Evolutionary conservation across 2,329 filamentous ascomycete species (phyloP).

Genomic region (Gaeumannomyces tritici): DNA sequence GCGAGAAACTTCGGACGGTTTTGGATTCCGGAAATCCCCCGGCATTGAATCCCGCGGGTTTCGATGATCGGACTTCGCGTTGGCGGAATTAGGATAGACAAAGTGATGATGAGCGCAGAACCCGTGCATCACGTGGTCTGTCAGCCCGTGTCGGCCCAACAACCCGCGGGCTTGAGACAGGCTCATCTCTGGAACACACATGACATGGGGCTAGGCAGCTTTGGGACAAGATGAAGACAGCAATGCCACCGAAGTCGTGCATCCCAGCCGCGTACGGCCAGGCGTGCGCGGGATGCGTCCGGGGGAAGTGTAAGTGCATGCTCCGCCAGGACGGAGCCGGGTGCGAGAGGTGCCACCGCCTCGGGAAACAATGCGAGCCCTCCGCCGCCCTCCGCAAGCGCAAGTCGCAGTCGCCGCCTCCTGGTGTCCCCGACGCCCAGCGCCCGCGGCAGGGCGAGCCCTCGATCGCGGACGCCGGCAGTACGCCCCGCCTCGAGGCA

Average conservation of each 20-base stretch:
- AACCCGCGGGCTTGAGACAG: too few relatives aligned
- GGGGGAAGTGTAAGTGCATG: slow-evolving; percentile 2
- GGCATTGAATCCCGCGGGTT: too few relatives aligned
- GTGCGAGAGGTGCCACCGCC: slow-evolving; percentile 2
- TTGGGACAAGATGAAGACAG: too few relatives aligned
- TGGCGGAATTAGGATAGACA: too few relatives aligned
- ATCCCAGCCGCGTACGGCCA: slow-evolving; percentile 1
- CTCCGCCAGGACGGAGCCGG: not conserved
- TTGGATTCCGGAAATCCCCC: too few relatives aligned
- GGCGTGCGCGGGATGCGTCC: not conserved
- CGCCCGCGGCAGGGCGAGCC: not conserved
- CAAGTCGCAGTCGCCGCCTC: not conserved
- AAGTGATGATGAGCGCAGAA: too few relatives aligned
- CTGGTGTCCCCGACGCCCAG: not conserved
- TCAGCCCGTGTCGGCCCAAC: too few relatives aligned
- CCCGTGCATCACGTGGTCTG: too few relatives aligned
- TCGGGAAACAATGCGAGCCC: slow-evolving; percentile 15
- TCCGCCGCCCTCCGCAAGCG: not conserved
- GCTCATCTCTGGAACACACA: too few relatives aligned
- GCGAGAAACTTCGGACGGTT: too few relatives aligned
- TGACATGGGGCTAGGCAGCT: not conserved
- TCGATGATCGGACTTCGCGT: too few relatives aligned
- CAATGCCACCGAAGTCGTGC: not conserved
- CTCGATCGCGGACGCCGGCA: not conserved
- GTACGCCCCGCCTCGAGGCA: not conserved